Evolutionary conservation across 2,329 filamentous ascomycete genomes (phyloP).

Genomic region (Colletotrichum orchidophilum): DNA sequence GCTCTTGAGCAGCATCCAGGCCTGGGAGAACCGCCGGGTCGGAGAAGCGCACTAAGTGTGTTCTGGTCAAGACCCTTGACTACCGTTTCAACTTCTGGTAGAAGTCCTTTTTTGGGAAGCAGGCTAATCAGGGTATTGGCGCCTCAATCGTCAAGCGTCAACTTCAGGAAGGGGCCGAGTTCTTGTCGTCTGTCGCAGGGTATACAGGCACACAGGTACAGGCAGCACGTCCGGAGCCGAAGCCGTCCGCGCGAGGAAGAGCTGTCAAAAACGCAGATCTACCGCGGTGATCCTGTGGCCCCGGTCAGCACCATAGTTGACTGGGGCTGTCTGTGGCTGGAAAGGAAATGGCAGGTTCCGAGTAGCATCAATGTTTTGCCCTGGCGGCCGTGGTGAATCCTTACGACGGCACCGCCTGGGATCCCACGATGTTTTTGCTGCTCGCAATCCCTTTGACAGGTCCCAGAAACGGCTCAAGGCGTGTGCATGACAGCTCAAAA

Average conservation of each 20-base stretch:
- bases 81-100: conserved; percentile 32
- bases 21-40: conserved; percentile 17
- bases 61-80: conserved; percentile 13
- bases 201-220: no score
- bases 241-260: conserved; percentile 29
- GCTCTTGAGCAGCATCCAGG: not conserved
- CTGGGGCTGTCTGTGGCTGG: conserved; percentile 29
- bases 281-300: conserved; percentile 29
- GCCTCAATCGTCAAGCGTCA: conserved; percentile 25
- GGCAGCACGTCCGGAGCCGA: conserved; percentile 26
- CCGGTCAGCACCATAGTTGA: conserved; percentile 26
- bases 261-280: conserved; percentile 34
- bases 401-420: conserved; percentile 13
- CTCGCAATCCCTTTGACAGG: conserved; percentile 29
- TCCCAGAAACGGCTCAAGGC: conserved; percentile 29
- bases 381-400: conserved; percentile 29
- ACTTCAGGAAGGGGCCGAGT: conserved; percentile 27
- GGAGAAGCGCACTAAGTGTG: conserved; percentile 13
- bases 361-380: conserved; percentile 34
- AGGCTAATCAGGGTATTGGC: conserved; percentile 7
- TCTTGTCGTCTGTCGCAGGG: conserved; percentile 14
- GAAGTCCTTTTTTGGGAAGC: conserved; percentile 22
- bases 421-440: conserved; percentile 18
- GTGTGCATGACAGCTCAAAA: conserved; percentile 30
- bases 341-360: conserved; percentile 33